These are phyloP conservation scores for Syzygium syzygioides DNA, from an alignment of 441 rosid genomes.

Conservation along the genomic window DNA sequence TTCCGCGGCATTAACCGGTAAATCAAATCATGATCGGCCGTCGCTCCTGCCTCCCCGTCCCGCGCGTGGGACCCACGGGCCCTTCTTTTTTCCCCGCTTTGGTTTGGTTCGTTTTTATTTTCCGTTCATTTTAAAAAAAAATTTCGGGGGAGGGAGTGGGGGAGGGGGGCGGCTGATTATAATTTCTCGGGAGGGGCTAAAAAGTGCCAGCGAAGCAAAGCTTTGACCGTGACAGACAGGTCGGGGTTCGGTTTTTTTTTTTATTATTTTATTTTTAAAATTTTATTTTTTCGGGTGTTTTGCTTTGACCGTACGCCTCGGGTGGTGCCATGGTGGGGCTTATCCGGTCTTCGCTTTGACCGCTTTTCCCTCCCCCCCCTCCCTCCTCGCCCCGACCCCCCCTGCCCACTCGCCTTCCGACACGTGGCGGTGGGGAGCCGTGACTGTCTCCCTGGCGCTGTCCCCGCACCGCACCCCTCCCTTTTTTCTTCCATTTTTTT, in stretches of 20 bases:
- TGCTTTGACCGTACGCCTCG: conserved; percentile 58
- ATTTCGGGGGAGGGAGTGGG: background rate
- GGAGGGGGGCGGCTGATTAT: background rate
- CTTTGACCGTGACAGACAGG: conserved; percentile 51
- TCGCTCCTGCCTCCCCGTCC: background rate
- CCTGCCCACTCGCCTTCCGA: conserved; percentile 11
- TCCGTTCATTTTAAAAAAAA: background rate
- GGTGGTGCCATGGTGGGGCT: conserved; percentile 22
- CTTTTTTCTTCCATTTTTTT: no score
- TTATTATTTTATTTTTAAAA: no score
- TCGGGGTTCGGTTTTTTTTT: no score
- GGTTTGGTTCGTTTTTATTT: background rate
- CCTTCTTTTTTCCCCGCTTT: background rate
- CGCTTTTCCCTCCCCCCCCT: background rate
- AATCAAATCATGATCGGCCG: background rate
- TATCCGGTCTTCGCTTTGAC: conserved; percentile 37
- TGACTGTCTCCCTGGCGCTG: background rate
- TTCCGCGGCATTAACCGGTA: no score
- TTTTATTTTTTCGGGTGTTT: conserved; percentile 7
- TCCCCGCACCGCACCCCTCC: no score
- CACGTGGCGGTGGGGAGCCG: conserved; percentile 17
- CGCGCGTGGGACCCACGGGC: background rate
- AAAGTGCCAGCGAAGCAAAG: conserved; percentile 37
- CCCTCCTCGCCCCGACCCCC: no score
- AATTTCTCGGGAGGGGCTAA: background rate